These are phyloP conservation scores for Clohesyomyces aquaticus DNA, from an alignment of 495 filamentous ascomycete genomes.

Conservation along the genomic window DNA sequence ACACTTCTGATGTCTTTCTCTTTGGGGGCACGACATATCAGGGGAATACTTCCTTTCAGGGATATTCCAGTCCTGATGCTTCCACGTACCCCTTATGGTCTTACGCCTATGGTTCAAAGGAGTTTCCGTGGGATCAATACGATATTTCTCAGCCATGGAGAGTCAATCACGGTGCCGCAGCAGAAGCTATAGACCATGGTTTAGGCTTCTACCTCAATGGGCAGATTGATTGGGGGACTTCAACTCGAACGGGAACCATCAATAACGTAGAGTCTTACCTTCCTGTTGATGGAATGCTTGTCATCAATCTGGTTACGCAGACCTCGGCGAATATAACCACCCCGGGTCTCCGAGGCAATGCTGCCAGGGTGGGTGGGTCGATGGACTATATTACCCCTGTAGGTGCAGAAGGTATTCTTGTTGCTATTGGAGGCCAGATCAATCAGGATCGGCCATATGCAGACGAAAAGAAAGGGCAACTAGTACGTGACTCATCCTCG, in stretches of 20 bases:
- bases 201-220: constrained; percentile 53
- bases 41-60: constrained; percentile 17
- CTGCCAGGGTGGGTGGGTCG: constrained; percentile 25
- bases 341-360: constrained; percentile 2
- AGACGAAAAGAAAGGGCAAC: background rate
- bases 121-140: constrained; percentile 48
- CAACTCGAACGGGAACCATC: constrained; percentile 27
- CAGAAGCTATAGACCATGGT: constrained; percentile 47
- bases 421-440: constrained; percentile 31
- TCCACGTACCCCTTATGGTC: constrained; percentile 31
- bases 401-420: constrained; percentile 30
- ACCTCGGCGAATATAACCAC: constrained; percentile 40
- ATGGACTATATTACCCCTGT: constrained; percentile 29
- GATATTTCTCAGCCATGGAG: constrained; percentile 44
- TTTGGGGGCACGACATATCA: constrained; percentile 31
- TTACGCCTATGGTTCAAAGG: constrained; percentile 43
- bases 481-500: constrained; percentile 26
- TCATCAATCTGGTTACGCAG: constrained; percentile 45
- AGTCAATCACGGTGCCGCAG: constrained; percentile 47
- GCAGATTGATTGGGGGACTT: constrained; percentile 47
- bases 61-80: constrained; percentile 1
- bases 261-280: constrained; percentile 26
- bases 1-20: constrained; percentile 25
- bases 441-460: constrained; percentile 4
- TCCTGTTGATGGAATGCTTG: constrained; percentile 47